Base-by-base conservation (phyloP, 2,329 filamentous ascomycete species). In the Sporothrix euskadiensis region DNA sequence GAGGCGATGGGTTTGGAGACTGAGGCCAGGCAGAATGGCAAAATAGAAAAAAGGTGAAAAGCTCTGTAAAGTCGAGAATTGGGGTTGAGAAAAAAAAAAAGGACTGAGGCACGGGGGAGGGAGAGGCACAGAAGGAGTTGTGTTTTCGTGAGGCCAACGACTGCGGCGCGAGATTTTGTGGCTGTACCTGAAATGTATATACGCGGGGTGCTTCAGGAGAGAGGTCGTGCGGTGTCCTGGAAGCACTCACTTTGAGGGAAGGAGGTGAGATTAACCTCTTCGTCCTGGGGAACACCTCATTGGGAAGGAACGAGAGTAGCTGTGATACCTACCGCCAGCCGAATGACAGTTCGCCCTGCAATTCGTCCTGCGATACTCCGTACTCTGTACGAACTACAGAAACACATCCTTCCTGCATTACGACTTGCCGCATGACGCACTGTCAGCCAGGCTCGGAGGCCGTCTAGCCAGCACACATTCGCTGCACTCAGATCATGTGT, bases 141-240 rank as follows among this genome's bases (percentile, higher is more conserved):
- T 41, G 22, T 49, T 49, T 30, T 32, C 9, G 22, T 49, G 63
- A 66, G 63, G 63, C 63, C 63, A 66, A 66, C 63, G 44, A 49
- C 26, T 66, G 41, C 41, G 26, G 63, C 41, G 63, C 8, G 22
- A 26, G 22, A 22, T 19, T 16, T 61, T 49, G 63, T 47, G 63
- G 63, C 41, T 66, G 63, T 66, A 66, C 57, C 1, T 8, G 56
- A 26, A 26, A 26, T 26, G 26, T 26, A 26, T 26, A 26, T 16
- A 59, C 61, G 39, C 61, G 41, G 41, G 61, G 63, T 66, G 63
- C 63, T n/a, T 47, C n/a, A 32, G 63, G 30, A 32, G 52, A 32
- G 22, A 47, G 39, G 19, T 66, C 41, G n/a, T 66, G 59, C 59
- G 32, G 59, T 63, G 59, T 41, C 35, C 59, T 65, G 39, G n/a